Conservation (phyloP, 2,329 filamentous ascomycete genomes). For the Sclerotinia nivalis region DNA sequence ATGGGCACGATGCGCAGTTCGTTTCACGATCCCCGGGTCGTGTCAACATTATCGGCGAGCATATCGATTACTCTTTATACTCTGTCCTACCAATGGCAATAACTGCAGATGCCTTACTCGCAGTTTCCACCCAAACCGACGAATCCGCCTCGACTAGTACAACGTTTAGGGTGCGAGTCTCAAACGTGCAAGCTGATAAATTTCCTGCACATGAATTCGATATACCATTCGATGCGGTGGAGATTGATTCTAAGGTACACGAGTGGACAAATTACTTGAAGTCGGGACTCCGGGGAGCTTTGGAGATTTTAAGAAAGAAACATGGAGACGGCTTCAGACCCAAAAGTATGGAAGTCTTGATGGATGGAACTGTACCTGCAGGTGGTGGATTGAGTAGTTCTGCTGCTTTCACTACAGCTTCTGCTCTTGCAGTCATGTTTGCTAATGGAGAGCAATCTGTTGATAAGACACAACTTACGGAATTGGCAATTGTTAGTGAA, state of each 20-base stretch:
- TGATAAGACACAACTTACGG: constrained; percentile 88
- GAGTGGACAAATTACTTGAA: constrained; percentile 99
- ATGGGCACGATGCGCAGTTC: constrained; percentile 73
- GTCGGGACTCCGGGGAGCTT: constrained; percentile 79
- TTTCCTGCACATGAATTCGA: constrained; percentile 76
- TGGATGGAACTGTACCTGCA: constrained; percentile 88
- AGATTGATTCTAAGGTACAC: constrained; percentile 80
- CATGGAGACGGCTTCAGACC: constrained; percentile 61
- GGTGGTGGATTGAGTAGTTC: constrained; percentile 92
- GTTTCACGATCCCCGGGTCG: constrained; percentile 88
- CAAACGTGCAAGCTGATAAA: constrained; percentile 74
- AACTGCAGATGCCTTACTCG: constrained; percentile 85
- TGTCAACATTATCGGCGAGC: constrained; percentile 98
- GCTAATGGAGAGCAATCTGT: constrained; percentile 78
- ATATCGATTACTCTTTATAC: constrained; percentile 98
- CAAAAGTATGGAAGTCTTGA: constrained; percentile 79
- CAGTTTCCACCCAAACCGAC: constrained; percentile 60
- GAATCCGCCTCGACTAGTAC: constrained; percentile 46
- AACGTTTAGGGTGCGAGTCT: constrained; percentile 70
- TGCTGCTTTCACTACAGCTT: constrained; percentile 89
- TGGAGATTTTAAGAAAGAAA: constrained; percentile 73
- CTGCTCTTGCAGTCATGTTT: constrained; percentile 81
- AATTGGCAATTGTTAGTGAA: constrained; percentile 93
- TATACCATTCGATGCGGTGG: constrained; percentile 63
- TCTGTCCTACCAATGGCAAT: constrained; percentile 95